Conservation (phyloP, 495 filamentous ascomycete species). For the Penicillium steckii region DNA sequence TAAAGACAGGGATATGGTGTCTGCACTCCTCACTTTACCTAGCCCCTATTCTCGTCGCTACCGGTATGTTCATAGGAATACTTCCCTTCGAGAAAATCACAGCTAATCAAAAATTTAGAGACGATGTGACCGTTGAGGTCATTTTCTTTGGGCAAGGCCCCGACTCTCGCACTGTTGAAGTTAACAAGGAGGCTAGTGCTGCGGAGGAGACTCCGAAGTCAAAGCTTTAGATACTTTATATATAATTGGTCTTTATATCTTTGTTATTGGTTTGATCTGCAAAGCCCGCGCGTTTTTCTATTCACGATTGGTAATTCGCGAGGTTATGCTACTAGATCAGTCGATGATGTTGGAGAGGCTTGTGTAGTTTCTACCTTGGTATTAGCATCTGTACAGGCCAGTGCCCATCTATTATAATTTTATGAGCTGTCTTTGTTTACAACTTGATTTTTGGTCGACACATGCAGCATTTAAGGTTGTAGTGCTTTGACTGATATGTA, state of each 20-base stretch:
- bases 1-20: constrained; percentile 90
- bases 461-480: too few species aligned
- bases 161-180: constrained; percentile 71
- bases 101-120: constrained; percentile 44
- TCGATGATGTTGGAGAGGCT: not conserved
- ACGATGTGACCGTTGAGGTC: constrained; percentile 96
- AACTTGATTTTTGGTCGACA: too few species aligned
- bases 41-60: constrained; percentile 89
- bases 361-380: not conserved
- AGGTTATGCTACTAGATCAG: not conserved
- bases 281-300: not conserved
- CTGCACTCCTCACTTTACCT: constrained; percentile 86
- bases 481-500: too few species aligned
- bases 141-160: constrained; percentile 90
- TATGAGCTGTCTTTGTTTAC: not conserved
- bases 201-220: constrained; percentile 50
- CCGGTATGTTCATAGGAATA: constrained; percentile 51
- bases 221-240: constrained; percentile 49
- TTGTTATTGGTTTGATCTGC: not conserved
- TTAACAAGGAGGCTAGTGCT: constrained; percentile 86
- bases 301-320: not conserved
- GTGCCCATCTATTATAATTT: not conserved
- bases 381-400: not conserved
- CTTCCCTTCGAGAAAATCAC: not conserved
- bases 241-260: not conserved